phyloP scores from a whole-genome alignment of 202 grass and related monocot species.

The Bolboschoenoplectus hybrid region DNA sequence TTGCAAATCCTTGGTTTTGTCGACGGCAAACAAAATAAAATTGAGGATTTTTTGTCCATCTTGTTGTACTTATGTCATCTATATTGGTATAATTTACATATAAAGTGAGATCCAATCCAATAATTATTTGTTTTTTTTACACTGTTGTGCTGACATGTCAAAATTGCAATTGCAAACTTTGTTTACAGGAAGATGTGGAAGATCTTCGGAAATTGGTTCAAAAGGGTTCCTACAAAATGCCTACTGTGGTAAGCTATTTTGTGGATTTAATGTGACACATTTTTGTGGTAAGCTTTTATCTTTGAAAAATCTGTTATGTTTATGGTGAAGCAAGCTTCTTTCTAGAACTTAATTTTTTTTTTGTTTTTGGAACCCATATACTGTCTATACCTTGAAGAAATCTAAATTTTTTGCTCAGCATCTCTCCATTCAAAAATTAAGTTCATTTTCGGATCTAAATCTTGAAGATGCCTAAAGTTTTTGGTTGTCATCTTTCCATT shows the following conservation, averaged over 20 bases:
- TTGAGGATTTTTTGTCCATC: conserved; percentile 4
- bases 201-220: conserved; percentile 58
- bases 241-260: conserved; percentile 70
- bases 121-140: conserved; percentile 3
- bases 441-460: conserved; percentile 9
- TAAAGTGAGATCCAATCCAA: background rate
- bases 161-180: conserved; percentile 36
- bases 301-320: background rate
- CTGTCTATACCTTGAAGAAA: background rate
- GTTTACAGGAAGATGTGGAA: conserved; percentile 69
- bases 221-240: conserved; percentile 56
- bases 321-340: conserved; percentile 8
- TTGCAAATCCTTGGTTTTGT: background rate
- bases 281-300: background rate
- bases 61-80: conserved; percentile 6
- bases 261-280: background rate
- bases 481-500: conserved; percentile 8
- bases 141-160: background rate
- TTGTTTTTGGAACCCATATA: background rate
- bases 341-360: background rate
- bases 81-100: conserved; percentile 12
- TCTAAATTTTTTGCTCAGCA: background rate
- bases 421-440: background rate
- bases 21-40: conserved; percentile 14
- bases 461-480: background rate